Evolutionary conservation across 306 rosid genomes (phyloP).

Genomic region (Lathyrus oleraceus): DNA sequence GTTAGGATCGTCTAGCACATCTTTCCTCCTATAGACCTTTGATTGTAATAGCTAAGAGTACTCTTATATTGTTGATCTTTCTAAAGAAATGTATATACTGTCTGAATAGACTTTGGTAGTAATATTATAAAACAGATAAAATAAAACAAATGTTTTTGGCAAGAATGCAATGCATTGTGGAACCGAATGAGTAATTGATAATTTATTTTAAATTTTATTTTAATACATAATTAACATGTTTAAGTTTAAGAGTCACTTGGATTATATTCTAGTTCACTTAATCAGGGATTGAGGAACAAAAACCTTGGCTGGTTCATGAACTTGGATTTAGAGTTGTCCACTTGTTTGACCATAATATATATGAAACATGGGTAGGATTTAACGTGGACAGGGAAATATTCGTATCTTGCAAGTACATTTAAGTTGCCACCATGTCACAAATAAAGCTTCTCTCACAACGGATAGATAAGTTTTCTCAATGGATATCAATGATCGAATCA

Average conservation of each 20-base stretch:
- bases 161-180: too few species aligned
- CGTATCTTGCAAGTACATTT: constrained; percentile 32
- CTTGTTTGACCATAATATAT: constrained; percentile 43
- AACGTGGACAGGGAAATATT: constrained; percentile 44
- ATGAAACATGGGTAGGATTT: not conserved
- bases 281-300: constrained; percentile 34
- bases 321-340: constrained; percentile 45
- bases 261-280: constrained; percentile 38
- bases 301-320: constrained; percentile 54
- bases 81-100: too few species aligned
- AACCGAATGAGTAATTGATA: too few species aligned
- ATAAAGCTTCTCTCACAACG: not conserved
- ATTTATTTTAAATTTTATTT: not conserved
- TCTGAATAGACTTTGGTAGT: too few species aligned
- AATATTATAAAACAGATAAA: too few species aligned
- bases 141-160: too few species aligned
- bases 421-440: constrained; percentile 26
- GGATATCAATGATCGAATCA: too few species aligned
- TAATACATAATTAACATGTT: constrained; percentile 27
- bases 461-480: not conserved
- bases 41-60: too few species aligned
- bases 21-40: too few species aligned
- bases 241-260: constrained; percentile 33
- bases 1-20: too few species aligned
- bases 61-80: too few species aligned